Evolutionary conservation across 1,139 yeast genomes (phyloP).

Genomic region (Yamadazyma diddensiae): DNA sequence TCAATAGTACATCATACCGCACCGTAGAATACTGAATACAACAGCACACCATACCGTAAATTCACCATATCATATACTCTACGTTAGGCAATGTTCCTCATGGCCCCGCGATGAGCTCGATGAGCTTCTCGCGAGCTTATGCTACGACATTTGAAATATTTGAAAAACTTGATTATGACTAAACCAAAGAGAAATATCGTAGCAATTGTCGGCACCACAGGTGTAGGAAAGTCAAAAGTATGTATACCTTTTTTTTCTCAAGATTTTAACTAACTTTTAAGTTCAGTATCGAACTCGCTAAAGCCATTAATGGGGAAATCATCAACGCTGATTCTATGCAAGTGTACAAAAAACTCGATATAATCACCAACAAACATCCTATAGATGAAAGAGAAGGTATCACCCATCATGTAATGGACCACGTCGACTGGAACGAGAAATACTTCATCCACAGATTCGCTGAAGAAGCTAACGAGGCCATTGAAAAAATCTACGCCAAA

Average conservation of each 20-base stretch:
- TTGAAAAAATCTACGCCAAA: conserved; percentile 62
- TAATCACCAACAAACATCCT: conserved; percentile 92
- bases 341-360: conserved; percentile 69
- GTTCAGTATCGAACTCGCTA: conserved; percentile 77
- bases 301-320: conserved; percentile 77
- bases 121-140: too few relatives aligned
- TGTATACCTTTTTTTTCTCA: conserved; percentile 16
- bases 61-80: too few relatives aligned
- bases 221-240: conserved; percentile 93
- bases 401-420: conserved; percentile 85
- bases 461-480: conserved; percentile 58
- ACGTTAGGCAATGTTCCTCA: too few relatives aligned
- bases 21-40: not conserved
- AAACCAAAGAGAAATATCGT: conserved; percentile 43
- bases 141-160: conserved; percentile 16
- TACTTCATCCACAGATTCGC: conserved; percentile 82
- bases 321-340: conserved; percentile 98
- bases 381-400: conserved; percentile 67
- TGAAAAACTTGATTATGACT: conserved; percentile 24
- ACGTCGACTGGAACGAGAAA: conserved; percentile 75
- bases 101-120: too few relatives aligned
- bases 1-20: too few relatives aligned
- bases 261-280: conserved; percentile 14
- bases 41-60: conserved; percentile 3
- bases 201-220: conserved; percentile 91